phyloP scores from a whole-genome alignment of 2,329 filamentous ascomycete genomes.

The Whalleya microplaca region DNA sequence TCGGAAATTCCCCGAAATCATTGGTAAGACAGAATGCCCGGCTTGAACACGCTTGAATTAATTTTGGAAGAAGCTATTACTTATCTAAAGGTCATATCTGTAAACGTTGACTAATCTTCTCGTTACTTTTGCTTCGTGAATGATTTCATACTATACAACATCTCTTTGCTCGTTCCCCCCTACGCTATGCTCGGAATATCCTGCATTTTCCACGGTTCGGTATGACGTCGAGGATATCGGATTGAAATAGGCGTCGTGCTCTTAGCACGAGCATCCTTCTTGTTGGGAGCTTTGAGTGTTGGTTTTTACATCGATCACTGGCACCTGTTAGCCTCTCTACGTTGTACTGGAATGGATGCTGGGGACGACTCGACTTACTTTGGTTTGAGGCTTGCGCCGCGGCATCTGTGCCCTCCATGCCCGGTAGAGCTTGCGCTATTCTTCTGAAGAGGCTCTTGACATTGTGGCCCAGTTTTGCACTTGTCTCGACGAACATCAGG shows the following conservation, averaged over 20 bases:
- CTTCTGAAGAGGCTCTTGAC: slow-evolving; percentile 97
- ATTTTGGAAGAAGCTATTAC: slow-evolving; percentile 34
- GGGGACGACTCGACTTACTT: slow-evolving; percentile 60
- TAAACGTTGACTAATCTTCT: slow-evolving; percentile 27
- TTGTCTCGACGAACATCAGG: slow-evolving; percentile 98
- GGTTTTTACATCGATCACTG: slow-evolving; percentile 94
- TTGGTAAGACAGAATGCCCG: neutral
- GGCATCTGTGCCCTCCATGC: slow-evolving; percentile 91
- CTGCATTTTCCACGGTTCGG: slow-evolving; percentile 13
- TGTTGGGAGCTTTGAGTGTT: slow-evolving; percentile 70
- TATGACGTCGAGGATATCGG: neutral
- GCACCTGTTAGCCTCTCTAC: slow-evolving; percentile 30
- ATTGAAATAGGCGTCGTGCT: slow-evolving; percentile 1
- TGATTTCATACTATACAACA: slow-evolving; percentile 34
- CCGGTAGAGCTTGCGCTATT: slow-evolving; percentile 96
- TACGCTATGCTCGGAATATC: slow-evolving; percentile 39
- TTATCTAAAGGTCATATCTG: slow-evolving; percentile 38
- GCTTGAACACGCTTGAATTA: slow-evolving; percentile 12
- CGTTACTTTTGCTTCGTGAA: slow-evolving; percentile 27
- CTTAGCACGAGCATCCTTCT: slow-evolving; percentile 71
- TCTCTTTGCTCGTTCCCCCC: slow-evolving; percentile 30
- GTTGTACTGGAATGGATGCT: neutral
- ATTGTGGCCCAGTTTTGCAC: slow-evolving; percentile 96
- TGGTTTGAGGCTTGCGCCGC: slow-evolving; percentile 73
- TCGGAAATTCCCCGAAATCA: neutral